Percentiles rank a stretch among this genome's conserved stretches.
phyloP scores from a whole-genome alignment of 140 eudicot species.

The Flaveria floridana region DNA sequence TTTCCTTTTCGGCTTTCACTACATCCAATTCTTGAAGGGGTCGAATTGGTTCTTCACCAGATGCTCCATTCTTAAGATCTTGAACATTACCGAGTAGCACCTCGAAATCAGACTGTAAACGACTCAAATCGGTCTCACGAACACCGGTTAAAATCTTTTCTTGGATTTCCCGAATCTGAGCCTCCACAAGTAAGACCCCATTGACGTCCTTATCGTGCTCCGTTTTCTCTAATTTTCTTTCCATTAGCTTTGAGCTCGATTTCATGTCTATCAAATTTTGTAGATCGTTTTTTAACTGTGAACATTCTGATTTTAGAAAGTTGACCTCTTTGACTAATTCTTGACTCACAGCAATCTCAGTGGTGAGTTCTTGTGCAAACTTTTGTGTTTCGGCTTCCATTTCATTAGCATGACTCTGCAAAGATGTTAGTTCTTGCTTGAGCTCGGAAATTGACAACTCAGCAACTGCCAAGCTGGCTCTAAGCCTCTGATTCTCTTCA shows the following conservation, averaged over 20 bases:
- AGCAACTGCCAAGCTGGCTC: slow-evolving; percentile 69
- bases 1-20: slow-evolving; percentile 67
- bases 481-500: slow-evolving; percentile 66
- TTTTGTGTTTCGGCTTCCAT: slow-evolving; percentile 63
- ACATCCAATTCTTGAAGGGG: slow-evolving; percentile 59
- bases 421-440: slow-evolving; percentile 54
- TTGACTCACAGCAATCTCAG: slow-evolving; percentile 65
- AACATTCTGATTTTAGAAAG: slow-evolving; percentile 64
- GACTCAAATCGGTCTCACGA: slow-evolving; percentile 46
- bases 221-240: slow-evolving; percentile 13
- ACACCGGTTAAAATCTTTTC: slow-evolving; percentile 46
- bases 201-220: slow-evolving; percentile 39
- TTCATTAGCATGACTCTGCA: slow-evolving; percentile 71
- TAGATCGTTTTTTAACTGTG: slow-evolving; percentile 55
- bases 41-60: slow-evolving; percentile 42
- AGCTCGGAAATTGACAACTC: slow-evolving; percentile 77
- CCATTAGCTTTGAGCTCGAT: slow-evolving; percentile 36
- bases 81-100: slow-evolving; percentile 43
- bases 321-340: slow-evolving; percentile 63
- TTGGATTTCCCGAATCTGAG: slow-evolving; percentile 55
- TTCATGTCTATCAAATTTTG: slow-evolving; percentile 48
- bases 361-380: slow-evolving; percentile 44
- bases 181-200: slow-evolving; percentile 48
- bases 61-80: slow-evolving; percentile 40
- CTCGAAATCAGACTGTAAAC: slow-evolving; percentile 60